Base-by-base conservation (phyloP, 2,329 filamentous ascomycete genomes). In the Curvularia spicifera region DNA sequence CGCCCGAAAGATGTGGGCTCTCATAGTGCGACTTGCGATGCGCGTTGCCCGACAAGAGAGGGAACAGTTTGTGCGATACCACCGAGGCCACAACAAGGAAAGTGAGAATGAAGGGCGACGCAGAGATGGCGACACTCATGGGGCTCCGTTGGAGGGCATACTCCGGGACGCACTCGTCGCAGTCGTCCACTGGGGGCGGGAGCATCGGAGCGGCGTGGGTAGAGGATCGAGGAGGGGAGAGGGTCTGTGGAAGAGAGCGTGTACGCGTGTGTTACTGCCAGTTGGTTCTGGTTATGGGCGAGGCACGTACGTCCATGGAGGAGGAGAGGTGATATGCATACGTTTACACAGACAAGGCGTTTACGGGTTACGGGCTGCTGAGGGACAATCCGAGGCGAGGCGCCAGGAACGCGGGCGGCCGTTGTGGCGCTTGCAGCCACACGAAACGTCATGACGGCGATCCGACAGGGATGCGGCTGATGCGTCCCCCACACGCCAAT, bases 21-120 rank as follows among this genome's bases (percentile, higher is more conserved):
- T 86, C 83, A 70, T 89, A 84, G 66, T 86, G 85, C 59, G 87
- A 81, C 66, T 85, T 87, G 62, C 87, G 84, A 57, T 81, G 83
- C 70, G 70, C 56, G 57, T 78, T 72, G 59, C 83, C 82, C 40
- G 89, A 87, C 8, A 96, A 83, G n/a, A 86, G 79, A 3, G 91
- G 91, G 68, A 91, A 93, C 18, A 96, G 78, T 68, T 86, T 88
- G 35, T 86, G 84, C 50, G 87, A 83, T 49, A 90, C 88, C 53
- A 90, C 77, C 35, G 85, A 69, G 49, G 84, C 85, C 64, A 90
- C 85, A 50, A 84, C 70, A 61, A 85, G 64, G 76, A 94, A 94
- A 37, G 91, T 90, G 57, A 87, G 74, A 57, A 91, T 73, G 74
- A 95, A 91, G 0, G 91, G 91, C 3, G 85, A 74, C 9, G 85